A percentile compares a stretch with the other conserved stretches of the same genome.
phyloP scores from a whole-genome alignment of 1,284 basidiomycete species.

The Rhodotorula sp. region DNA sequence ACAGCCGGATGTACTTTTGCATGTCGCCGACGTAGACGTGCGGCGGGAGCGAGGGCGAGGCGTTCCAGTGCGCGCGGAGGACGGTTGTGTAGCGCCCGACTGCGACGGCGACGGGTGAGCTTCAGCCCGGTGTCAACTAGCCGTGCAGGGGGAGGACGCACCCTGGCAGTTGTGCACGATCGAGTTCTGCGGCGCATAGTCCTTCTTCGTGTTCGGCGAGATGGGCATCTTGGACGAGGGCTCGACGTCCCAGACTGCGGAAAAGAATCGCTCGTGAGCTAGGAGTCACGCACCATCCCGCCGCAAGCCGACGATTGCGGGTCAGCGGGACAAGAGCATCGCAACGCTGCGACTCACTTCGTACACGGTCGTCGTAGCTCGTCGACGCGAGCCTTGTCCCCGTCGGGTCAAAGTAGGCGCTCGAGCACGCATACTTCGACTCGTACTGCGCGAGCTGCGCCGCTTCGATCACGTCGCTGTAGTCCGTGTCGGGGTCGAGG shows the following conservation, averaged over 20 bases:
- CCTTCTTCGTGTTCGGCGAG: constrained; percentile 28
- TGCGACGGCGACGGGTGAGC: neutral
- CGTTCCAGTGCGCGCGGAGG: constrained; percentile 55
- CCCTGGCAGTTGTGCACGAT: constrained; percentile 54
- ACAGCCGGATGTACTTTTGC: constrained; percentile 53
- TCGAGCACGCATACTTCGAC: constrained; percentile 54
- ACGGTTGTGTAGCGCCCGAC: constrained; percentile 55
- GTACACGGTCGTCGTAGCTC: constrained; percentile 53
- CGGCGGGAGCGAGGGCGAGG: constrained; percentile 49
- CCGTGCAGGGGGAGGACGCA: neutral
- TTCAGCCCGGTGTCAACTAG: no score
- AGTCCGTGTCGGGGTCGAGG: constrained; percentile 9
- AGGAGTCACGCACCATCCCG: neutral
- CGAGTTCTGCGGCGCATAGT: neutral
- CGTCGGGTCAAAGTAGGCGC: constrained; percentile 56
- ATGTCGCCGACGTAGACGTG: constrained; percentile 56
- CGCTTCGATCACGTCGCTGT: constrained; percentile 11
- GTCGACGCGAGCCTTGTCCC: constrained; percentile 53
- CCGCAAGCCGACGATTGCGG: no score
- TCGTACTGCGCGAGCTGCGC: constrained; percentile 46
- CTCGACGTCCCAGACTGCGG: constrained; percentile 53
- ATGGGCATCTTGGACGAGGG: constrained; percentile 28
- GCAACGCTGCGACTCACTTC: constrained; percentile 46
- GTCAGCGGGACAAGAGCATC: neutral
- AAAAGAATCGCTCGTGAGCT: neutral